Evolutionary conservation across 768 basidiomycete genomes (phyloP), one percentile per base, ranked within the genome.

Genomic region (Clitopilus passeckerianus): DNA sequence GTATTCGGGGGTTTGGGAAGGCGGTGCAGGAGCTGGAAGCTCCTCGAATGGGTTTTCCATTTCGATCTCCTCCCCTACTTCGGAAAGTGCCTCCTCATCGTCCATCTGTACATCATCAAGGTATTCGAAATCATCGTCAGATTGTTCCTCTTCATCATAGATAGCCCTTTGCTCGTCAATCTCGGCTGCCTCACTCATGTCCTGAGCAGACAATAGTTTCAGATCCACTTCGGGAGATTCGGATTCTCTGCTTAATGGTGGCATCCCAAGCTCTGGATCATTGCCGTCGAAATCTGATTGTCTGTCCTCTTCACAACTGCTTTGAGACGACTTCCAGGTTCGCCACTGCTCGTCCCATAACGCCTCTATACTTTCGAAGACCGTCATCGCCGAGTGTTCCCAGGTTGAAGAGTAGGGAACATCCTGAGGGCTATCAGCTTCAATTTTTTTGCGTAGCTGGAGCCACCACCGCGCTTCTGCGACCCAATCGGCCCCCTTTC

Each of bases 321-420:
- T 16, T 33, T n/a, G 60, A 20, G 50, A 57, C 20, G 87, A 84
- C 66, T 71, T 82, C 87, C 89, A 89, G 9, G 74, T 75, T 67
- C 73, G 85, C 69, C 78, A 81, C 57, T 77, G 64, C 34, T 80
- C 72, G 50, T 90, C 86, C 94, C 94, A 97, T 9, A 95, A 78
- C 0, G 86, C 89, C 72, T 95, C 90, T 23, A 91, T 78, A 64
- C 94, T 95, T 73, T 97, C 89, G 66, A 97, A 98, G 0, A 90
- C 85, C 6, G 93, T 90, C 86, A 91, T 89, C 27, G 91, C 84
- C 80, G 83, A 87, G 61, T 75, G 75, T 65, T 89, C 86, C 92
- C 91, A 94, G 16, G 72, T 68, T 56, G 69, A 57, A 15, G 67
- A 27, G 62, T 64, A 27, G 60, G 58, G 46, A 22, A 55, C 58